Evolutionary conservation across 2,329 filamentous ascomycete species (phyloP).

Genomic region (Phaeosphaeria sp.): DNA sequence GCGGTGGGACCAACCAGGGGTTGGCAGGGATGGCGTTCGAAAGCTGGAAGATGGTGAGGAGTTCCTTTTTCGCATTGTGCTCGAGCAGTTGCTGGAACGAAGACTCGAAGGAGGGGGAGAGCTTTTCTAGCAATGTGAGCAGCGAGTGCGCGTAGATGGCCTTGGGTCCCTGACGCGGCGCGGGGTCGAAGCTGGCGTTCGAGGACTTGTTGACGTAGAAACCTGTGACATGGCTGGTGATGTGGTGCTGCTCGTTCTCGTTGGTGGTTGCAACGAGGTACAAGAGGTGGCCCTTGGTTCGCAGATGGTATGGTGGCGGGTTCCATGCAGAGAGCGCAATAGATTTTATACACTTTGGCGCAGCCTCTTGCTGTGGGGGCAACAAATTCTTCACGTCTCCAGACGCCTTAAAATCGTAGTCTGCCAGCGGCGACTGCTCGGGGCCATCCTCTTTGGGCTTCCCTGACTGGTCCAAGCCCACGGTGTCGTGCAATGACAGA

Average conservation of each 20-base stretch:
- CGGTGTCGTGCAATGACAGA: conserved; percentile 82
- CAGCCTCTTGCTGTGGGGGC: conserved; percentile 67
- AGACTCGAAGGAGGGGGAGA: conserved; percentile 83
- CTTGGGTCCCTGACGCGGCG: conserved; percentile 80
- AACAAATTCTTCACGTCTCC: conserved; percentile 75
- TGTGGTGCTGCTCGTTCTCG: conserved; percentile 92
- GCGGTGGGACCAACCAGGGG: conserved; percentile 85
- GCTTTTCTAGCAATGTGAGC: conserved; percentile 74
- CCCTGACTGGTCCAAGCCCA: conserved; percentile 57
- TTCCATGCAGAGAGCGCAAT: conserved; percentile 94
- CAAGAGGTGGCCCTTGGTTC: conserved; percentile 89
- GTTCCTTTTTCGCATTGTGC: conserved; percentile 83
- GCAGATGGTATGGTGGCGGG: conserved; percentile 88
- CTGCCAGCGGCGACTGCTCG: conserved; percentile 57
- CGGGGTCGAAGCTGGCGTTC: conserved; percentile 93
- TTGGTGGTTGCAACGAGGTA: conserved; percentile 90
- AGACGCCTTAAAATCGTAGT: conserved; percentile 78
- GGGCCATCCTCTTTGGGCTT: conserved; percentile 39
- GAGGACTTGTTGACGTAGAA: conserved; percentile 98
- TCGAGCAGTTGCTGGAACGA: conserved; percentile 82
- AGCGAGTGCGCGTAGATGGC: conserved; percentile 83
- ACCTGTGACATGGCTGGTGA: conserved; percentile 91
- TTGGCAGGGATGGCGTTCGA: conserved; percentile 92
- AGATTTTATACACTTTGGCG: conserved; percentile 90
- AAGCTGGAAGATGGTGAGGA: conserved; percentile 91